Conservation (phyloP, 139 green algal species). For the Volvox africanus region DNA sequence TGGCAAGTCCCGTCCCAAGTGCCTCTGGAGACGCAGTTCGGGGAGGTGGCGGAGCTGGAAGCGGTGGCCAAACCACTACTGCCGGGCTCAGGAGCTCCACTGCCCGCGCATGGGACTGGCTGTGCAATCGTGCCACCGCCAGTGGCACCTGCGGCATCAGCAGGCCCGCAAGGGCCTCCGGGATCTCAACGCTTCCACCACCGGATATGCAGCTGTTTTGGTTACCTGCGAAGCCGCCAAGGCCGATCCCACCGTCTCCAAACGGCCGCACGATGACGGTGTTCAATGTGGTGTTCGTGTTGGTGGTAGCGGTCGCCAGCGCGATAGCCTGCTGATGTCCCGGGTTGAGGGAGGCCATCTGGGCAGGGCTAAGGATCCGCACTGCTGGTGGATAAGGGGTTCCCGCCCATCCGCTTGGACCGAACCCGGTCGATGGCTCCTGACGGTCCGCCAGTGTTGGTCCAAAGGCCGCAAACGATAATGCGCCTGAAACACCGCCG, state of each 20-base stretch:
- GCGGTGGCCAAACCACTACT: constrained; percentile 5
- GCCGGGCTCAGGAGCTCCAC: constrained; percentile 24
- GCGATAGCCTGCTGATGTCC: background rate
- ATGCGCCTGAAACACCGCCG: background rate
- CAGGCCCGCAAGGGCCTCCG: background rate
- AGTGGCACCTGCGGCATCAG: background rate
- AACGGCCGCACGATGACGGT: background rate
- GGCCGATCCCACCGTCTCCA: background rate
- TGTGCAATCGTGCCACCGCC: background rate
- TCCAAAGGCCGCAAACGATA: background rate
- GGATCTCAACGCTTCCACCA: background rate
- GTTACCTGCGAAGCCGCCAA: background rate
- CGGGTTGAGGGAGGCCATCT: background rate
- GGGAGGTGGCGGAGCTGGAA: background rate
- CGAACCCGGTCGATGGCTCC: background rate
- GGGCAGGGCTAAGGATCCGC: background rate
- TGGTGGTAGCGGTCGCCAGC: background rate
- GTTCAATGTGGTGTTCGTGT: background rate
- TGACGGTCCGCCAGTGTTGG: constrained; percentile 26
- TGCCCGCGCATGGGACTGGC: background rate
- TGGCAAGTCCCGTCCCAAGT: background rate
- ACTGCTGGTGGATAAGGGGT: background rate
- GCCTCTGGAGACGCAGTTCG: background rate
- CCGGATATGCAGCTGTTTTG: background rate
- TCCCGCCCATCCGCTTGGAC: background rate